Evolutionary conservation across 805 yeast species (phyloP).

Genomic region (Schizosaccharomyces lindneri): DNA sequence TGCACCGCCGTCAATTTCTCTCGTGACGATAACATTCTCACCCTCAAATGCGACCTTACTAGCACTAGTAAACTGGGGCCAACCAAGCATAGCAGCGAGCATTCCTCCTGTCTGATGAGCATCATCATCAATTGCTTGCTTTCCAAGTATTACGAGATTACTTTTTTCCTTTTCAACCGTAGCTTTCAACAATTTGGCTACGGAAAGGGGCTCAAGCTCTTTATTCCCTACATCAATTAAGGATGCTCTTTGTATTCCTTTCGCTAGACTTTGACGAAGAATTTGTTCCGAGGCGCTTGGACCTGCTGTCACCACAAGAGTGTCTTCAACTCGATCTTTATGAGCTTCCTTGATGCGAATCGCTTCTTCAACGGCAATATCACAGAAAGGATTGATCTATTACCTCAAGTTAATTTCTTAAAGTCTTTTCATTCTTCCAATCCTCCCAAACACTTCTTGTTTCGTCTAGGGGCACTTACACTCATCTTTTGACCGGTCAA

Average conservation of each 20-base stretch:
- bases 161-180: conserved; percentile 44
- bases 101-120: conserved; percentile 89
- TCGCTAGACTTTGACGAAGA: conserved; percentile 72
- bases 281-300: conserved; percentile 69
- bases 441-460: too few species aligned
- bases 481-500: conserved; percentile 30
- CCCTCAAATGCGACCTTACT: conserved; percentile 49
- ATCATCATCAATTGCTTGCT: conserved; percentile 92
- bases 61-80: conserved; percentile 96
- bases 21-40: conserved; percentile 36
- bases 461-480: not conserved
- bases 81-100: conserved; percentile 72
- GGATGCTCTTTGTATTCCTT: conserved; percentile 76
- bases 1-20: conserved; percentile 91
- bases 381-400: conserved; percentile 95
- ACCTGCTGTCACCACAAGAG: conserved; percentile 84
- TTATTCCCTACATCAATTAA: conserved; percentile 35
- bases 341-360: conserved; percentile 44
- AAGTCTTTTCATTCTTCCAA: too few species aligned
- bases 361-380: conserved; percentile 93
- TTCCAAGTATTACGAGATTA: conserved; percentile 72
- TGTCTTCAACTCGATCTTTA: conserved; percentile 40
- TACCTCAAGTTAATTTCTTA: conserved; percentile 15
- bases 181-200: conserved; percentile 62
- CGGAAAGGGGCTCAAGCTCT: conserved; percentile 63